Evolutionary conservation across 2,329 filamentous ascomycete genomes (phyloP).

Genomic region (Colletotrichum sp.): DNA sequence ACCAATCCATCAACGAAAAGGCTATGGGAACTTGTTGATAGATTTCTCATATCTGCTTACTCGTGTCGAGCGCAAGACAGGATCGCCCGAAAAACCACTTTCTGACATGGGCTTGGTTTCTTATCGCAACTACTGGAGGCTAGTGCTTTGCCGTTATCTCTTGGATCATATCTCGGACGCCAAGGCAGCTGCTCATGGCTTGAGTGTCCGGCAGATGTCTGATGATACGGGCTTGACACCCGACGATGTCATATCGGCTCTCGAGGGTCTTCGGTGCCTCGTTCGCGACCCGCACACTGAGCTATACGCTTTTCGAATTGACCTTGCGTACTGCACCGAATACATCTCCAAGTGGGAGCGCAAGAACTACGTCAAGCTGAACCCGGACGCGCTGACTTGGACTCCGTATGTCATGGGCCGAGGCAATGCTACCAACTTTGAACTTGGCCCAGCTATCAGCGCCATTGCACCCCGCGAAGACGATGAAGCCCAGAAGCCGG

Average conservation of each 20-base stretch:
- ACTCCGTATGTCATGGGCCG: conserved; percentile 97
- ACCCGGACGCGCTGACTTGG: conserved; percentile 84
- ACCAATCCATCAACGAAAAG: conserved; percentile 95
- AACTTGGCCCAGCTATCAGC: conserved; percentile 80
- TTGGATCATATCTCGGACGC: conserved; percentile 57
- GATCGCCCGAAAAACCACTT: conserved; percentile 94
- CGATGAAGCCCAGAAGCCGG: conserved; percentile 54
- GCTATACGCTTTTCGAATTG: conserved; percentile 87
- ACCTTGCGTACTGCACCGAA: conserved; percentile 82
- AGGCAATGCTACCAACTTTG: conserved; percentile 80
- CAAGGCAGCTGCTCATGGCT: conserved; percentile 39
- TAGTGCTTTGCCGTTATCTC: conserved; percentile 86
- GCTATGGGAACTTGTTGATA: conserved; percentile 94
- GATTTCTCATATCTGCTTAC: conserved; percentile 98
- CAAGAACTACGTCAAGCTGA: conserved; percentile 86
- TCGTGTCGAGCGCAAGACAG: conserved; percentile 89
- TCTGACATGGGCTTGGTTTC: conserved; percentile 98
- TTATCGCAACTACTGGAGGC: conserved; percentile 96
- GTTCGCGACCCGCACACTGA: conserved; percentile 89
- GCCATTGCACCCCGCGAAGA: conserved; percentile 89
- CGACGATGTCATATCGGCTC: conserved; percentile 92
- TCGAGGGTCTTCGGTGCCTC: conserved; percentile 88
- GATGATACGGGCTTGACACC: conserved; percentile 93
- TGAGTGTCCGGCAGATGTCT: conserved; percentile 74
- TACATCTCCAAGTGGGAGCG: conserved; percentile 89